Evolutionary conservation across 768 basidiomycete species (phyloP), one percentile per base, ranked within the genome.

Genomic region (Auriscalpium orientale): DNA sequence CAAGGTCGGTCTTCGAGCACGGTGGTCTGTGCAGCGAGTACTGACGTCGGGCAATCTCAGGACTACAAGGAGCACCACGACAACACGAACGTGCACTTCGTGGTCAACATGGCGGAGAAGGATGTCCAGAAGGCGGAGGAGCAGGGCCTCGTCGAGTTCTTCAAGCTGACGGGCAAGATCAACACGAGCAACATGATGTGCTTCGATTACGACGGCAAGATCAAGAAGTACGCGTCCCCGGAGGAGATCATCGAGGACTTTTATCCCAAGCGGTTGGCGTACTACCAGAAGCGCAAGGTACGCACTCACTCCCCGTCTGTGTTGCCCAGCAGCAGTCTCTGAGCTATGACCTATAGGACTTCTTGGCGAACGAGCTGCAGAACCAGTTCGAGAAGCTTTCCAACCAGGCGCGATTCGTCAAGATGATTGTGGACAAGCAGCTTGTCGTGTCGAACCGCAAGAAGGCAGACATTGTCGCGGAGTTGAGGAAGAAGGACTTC

Each of bases 41-140:
- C 38, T 51, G 4, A 54, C 10, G 13, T 37, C 34, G 55, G 16
- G 34, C 8, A n/a, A 40, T 55, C 51, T 44, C 64, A 98, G 95
- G 95, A 98, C 67, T 99, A 93, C 74, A 92, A 91, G 71, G 97
- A 98, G 67, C 87, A 98, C 66, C 94, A 97, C 64, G 93, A 93
- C 65, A 95, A 93, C 58, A 78, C 84, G 61, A 88, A 92, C 54
- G 84, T 99, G 12, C 91, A 95, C 69, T 98, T 98, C 65, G 74
- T 89, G 34, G 68, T 99, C 33, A 84, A 79, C 22, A 88, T 98
- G 86, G 73, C 74, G 2, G 81, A 85, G 47, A 87, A 87, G 60
- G 86, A 87, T 57, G 79, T 97, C 60, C 80, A 89, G 62, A 89
- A 89, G 69, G 93, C 93, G 2, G 92, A 95, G 67, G 79, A 81